Conservation (phyloP, 371 early-diverging fungal species). For the Entomophthora muscae region DNA sequence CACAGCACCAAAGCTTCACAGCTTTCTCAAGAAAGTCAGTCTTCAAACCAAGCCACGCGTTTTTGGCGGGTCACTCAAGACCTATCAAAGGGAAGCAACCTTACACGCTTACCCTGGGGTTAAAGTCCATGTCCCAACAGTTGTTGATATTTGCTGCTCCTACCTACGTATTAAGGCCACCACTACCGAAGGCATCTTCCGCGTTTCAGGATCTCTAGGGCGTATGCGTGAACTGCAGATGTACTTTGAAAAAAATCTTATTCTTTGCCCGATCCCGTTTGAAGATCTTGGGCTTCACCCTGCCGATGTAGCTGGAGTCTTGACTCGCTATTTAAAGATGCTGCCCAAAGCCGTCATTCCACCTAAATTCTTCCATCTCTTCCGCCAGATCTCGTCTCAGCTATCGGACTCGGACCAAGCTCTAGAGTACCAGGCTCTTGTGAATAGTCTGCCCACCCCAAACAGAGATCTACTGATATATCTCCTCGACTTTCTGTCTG, state of each 20-base stretch:
- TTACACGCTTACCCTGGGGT: neutral
- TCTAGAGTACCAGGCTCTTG: slow-evolving; percentile 28
- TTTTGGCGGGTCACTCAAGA: neutral
- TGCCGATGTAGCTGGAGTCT: slow-evolving; percentile 43
- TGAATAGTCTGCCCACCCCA: slow-evolving; percentile 24
- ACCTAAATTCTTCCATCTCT: slow-evolving; percentile 25
- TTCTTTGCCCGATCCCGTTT: slow-evolving; percentile 31
- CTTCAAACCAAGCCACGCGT: too few relatives aligned
- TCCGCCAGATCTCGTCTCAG: slow-evolving; percentile 17
- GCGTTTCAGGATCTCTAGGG: slow-evolving; percentile 40
- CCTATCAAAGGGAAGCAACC: neutral
- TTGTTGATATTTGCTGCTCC: neutral
- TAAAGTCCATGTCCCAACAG: neutral
- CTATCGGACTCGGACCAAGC: slow-evolving; percentile 18
- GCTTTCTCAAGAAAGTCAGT: too few relatives aligned
- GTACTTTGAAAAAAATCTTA: slow-evolving; percentile 31
- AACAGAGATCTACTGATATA: slow-evolving; percentile 37
- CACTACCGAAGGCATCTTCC: slow-evolving; percentile 27
- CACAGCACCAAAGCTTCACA: too few relatives aligned
- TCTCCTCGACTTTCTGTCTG: slow-evolving; percentile 29
- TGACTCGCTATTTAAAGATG: slow-evolving; percentile 39
- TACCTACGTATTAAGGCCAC: neutral
- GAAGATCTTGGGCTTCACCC: slow-evolving; percentile 20
- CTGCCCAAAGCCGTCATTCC: slow-evolving; percentile 39
- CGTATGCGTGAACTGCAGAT: slow-evolving; percentile 31